These are phyloP conservation scores for Fennellomyces sp. DNA, from an alignment of 371 early-diverging fungal genomes.

Conservation along the genomic window DNA sequence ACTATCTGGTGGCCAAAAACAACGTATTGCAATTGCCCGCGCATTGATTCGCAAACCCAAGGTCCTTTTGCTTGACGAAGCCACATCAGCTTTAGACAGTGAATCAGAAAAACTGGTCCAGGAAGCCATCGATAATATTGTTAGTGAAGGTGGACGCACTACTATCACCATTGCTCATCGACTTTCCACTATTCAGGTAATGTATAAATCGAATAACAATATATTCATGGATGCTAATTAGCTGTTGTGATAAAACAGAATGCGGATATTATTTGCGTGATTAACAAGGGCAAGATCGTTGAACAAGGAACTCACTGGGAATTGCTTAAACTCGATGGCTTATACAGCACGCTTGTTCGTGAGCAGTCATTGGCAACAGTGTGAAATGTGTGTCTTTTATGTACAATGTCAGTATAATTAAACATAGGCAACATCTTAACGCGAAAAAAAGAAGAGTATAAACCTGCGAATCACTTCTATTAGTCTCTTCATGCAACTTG, in stretches of 20 bases:
- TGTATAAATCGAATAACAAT: constrained; percentile 53
- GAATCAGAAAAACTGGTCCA: constrained; percentile 89
- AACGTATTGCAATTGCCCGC: constrained; percentile 49
- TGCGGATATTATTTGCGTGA: constrained; percentile 79
- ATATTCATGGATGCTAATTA: constrained; percentile 62
- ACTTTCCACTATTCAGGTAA: constrained; percentile 63
- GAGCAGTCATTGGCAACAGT: constrained; percentile 21
- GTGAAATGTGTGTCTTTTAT: too few relatives aligned
- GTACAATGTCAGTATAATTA: too few relatives aligned
- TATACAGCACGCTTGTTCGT: constrained; percentile 50
- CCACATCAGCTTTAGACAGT: constrained; percentile 91
- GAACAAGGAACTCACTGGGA: constrained; percentile 72
- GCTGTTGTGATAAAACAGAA: constrained; percentile 64
- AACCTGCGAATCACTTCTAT: too few relatives aligned
- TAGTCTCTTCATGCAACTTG: too few relatives aligned
- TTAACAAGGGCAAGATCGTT: constrained; percentile 64
- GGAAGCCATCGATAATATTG: constrained; percentile 76
- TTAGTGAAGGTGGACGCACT: constrained; percentile 52
- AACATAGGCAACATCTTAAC: too few relatives aligned
- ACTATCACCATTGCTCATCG: constrained; percentile 74
- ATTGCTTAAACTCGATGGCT: constrained; percentile 45
- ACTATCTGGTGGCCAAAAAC: constrained; percentile 31
- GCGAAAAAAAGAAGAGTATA: too few relatives aligned
- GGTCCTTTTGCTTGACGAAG: constrained; percentile 93
- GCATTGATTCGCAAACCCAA: constrained; percentile 79